Conservation (phyloP, 495 filamentous ascomycete species). For the Podospora sp. region DNA sequence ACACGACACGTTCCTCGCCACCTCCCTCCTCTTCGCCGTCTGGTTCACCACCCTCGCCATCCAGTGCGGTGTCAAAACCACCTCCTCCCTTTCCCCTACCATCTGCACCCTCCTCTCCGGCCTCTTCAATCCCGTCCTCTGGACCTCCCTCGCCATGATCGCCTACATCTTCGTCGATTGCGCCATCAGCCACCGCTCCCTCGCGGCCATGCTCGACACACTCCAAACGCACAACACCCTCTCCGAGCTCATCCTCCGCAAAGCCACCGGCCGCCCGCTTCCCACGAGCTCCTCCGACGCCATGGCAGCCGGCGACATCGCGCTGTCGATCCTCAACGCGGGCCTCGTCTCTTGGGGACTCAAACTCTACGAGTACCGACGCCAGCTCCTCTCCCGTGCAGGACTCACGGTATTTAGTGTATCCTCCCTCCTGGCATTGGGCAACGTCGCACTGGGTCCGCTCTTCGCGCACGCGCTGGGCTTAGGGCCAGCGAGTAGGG, state of each 20-base stretch:
- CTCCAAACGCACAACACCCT: constrained; percentile 42
- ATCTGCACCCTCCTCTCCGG: constrained; percentile 37
- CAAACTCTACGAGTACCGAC: constrained; percentile 52
- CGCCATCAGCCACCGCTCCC: constrained; percentile 26
- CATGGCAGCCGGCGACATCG: constrained; percentile 49
- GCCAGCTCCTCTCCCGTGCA: constrained; percentile 41
- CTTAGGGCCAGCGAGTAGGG: constrained; percentile 32
- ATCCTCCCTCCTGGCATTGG: constrained; percentile 35
- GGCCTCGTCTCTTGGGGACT: constrained; percentile 51
- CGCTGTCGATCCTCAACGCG: constrained; percentile 46
- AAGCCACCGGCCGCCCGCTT: neutral
- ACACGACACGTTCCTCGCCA: constrained; percentile 38
- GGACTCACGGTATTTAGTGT: constrained; percentile 42
- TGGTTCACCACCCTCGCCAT: constrained; percentile 46
- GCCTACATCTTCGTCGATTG: constrained; percentile 44
- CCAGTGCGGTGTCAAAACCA: constrained; percentile 38
- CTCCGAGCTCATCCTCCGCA: constrained; percentile 35
- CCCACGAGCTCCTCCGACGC: neutral
- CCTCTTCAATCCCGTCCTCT: constrained; percentile 45
- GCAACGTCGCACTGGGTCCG: constrained; percentile 43
- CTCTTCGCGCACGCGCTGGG: constrained; percentile 38
- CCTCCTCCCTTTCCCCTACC: constrained; percentile 24
- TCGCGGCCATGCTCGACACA: constrained; percentile 35
- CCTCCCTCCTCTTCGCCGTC: constrained; percentile 40
- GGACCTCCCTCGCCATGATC: constrained; percentile 45